A percentile compares a stretch with the other conserved stretches of the same genome.
Evolutionary conservation across 78 protist genomes (phyloP).

Genomic region (Cavenderia fasciculata): DNA sequence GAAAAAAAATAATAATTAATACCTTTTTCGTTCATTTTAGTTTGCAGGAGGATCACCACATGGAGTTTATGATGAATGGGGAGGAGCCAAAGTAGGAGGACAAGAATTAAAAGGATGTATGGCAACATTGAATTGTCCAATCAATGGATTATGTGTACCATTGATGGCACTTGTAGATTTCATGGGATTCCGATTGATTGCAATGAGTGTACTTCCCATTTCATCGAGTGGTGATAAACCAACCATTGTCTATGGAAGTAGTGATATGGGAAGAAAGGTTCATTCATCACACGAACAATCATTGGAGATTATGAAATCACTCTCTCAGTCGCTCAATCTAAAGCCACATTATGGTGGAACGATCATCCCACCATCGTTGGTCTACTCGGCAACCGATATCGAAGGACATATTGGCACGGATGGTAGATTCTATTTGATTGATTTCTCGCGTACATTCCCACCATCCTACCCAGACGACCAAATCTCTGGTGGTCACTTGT

Average conservation of each 20-base stretch:
- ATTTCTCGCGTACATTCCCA: conserved; percentile 81
- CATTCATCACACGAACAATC: conserved; percentile 41
- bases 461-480: conserved; percentile 70
- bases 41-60: conserved; percentile 68
- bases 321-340: conserved; percentile 52
- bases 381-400: conserved; percentile 64
- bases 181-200: conserved; percentile 82
- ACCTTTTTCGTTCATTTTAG: not conserved
- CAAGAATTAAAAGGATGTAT: conserved; percentile 84
- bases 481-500: conserved; percentile 73
- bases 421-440: conserved; percentile 81
- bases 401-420: conserved; percentile 84
- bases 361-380: conserved; percentile 10
- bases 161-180: conserved; percentile 84
- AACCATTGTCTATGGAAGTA: conserved; percentile 71
- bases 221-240: conserved; percentile 14
- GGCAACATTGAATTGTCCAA: conserved; percentile 71
- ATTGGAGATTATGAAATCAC: conserved; percentile 43
- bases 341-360: conserved; percentile 72
- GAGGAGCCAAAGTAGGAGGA: conserved; percentile 85
- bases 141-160: conserved; percentile 71
- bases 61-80: conserved; percentile 76
- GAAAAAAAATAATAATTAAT: not conserved
- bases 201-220: conserved; percentile 78
- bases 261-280: conserved; percentile 74